A percentile compares a stretch with the other conserved stretches of the same genome.
These are phyloP conservation scores for Mycena citricolor DNA, from an alignment of 1,284 basidiomycete genomes.

Conservation along the genomic window DNA sequence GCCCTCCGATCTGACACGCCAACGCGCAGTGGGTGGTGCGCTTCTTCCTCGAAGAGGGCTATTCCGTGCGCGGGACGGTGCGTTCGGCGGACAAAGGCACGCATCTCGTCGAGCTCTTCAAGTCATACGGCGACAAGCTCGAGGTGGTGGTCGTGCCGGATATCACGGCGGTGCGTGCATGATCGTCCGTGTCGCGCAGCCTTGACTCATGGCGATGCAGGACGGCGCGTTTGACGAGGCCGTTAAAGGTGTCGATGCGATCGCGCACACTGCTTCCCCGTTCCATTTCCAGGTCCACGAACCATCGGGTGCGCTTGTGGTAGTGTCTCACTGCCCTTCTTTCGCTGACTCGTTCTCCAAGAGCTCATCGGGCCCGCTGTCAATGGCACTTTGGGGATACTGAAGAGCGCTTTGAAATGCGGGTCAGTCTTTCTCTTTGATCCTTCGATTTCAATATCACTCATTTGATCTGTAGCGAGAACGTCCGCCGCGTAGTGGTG, in stretches of 20 bases:
- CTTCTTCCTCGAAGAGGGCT: slow-evolving; percentile 41
- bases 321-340: neutral
- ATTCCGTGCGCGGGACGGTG: slow-evolving; percentile 40
- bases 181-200: neutral
- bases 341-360: slow-evolving; percentile 21
- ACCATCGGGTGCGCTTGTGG: slow-evolving; percentile 34
- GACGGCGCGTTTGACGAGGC: slow-evolving; percentile 64
- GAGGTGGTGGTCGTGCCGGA: slow-evolving; percentile 48
- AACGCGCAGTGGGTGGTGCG: slow-evolving; percentile 36
- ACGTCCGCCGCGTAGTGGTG: slow-evolving; percentile 65
- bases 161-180: slow-evolving; percentile 38
- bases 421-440: too few relatives aligned
- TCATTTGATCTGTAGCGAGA: neutral
- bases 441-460: too few relatives aligned
- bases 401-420: slow-evolving; percentile 36
- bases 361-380: slow-evolving; percentile 43
- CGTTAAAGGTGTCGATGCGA: slow-evolving; percentile 59
- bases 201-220: slow-evolving; percentile 29
- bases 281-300: slow-evolving; percentile 37
- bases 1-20: neutral
- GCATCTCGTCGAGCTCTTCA: slow-evolving; percentile 41
- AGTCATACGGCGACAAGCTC: slow-evolving; percentile 40
- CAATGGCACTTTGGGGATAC: slow-evolving; percentile 40
- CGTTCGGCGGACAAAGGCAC: slow-evolving; percentile 39
- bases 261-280: slow-evolving; percentile 55